Base-by-base conservation (phyloP, 2,329 filamentous ascomycete species). In the Domatiomyces globalis region DNA sequence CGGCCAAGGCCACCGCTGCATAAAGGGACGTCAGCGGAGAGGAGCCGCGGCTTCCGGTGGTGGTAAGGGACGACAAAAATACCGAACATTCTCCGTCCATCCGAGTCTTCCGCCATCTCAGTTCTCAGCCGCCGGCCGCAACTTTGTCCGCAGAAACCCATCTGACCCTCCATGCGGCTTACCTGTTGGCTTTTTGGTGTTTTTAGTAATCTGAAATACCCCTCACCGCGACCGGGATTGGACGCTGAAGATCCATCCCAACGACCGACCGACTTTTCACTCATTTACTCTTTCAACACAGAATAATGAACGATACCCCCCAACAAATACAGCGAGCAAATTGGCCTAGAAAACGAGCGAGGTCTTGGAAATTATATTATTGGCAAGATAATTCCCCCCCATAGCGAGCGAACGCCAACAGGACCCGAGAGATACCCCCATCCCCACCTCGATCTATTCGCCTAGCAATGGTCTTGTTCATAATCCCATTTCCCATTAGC, bases 331-430 rank as follows among this genome's bases (percentile, higher is more conserved):
- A 15, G 33, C 33, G 15, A 15, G 33, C 10, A 39, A 39, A 15
- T 39, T 15, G 29, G 29, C 29, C 29, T 5, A 33, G 29, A 12
- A 9, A 33, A 39, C 9, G 15, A 15, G 33, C 33, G 8, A 39
- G 33, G 33, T 15, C 33, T 39, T 39, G 33, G 33, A 15, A 39
- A 39, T 39, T 15, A 39, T 15, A 39, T 39, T 39, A 15, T 39
- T 12, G 29, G 6, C n/a, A 27, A 22, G 17, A 36, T 19, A 22
- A n/a, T n/a, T n/a, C 19, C 33, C 33, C 17, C 39, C n/a, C 45
- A 20, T 42, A 42, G 49, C 52, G 20, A 52, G 54, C 56, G 54
- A 54, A 53, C 55, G 56, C 55, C 56, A 25, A 25, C 22, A 25
- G 22, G 3, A 6, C 22, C 22, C 22, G 22, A 25, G 22, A 25